phyloP scores from a whole-genome alignment of 1,139 yeast genomes.

The Debaryomyces robertsiae region DNA sequence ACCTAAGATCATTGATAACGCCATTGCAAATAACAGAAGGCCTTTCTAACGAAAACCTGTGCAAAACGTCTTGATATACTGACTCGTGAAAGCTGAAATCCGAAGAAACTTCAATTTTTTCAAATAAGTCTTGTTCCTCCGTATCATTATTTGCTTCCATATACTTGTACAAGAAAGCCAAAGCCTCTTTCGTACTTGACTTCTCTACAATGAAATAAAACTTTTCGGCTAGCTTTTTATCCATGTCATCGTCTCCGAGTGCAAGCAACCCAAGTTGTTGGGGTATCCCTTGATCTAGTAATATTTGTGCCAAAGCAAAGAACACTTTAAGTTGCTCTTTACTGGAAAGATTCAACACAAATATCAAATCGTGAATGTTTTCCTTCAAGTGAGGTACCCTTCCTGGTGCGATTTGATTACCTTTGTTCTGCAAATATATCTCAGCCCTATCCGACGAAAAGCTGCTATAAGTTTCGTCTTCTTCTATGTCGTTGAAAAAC shows the following conservation, averaged over 20 bases:
- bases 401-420: constrained; percentile 44
- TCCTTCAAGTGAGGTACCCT: constrained; percentile 70
- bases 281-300: constrained; percentile 63
- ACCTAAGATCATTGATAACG: constrained; percentile 47
- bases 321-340: constrained; percentile 49
- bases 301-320: constrained; percentile 50
- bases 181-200: constrained; percentile 37
- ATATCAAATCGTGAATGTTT: constrained; percentile 74
- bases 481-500: constrained; percentile 77
- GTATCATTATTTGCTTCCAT: constrained; percentile 30
- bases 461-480: constrained; percentile 55
- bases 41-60: constrained; percentile 40
- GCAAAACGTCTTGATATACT: constrained; percentile 23
- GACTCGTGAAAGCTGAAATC: constrained; percentile 32
- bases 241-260: constrained; percentile 35
- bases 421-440: constrained; percentile 32
- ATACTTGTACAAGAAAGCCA: constrained; percentile 45
- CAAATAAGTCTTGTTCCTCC: constrained; percentile 29
- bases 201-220: constrained; percentile 38
- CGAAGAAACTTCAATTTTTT: constrained; percentile 19
- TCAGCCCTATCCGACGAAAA: constrained; percentile 48
- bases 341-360: constrained; percentile 66
- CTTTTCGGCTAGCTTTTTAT: constrained; percentile 31
- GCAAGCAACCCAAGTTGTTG: constrained; percentile 85
- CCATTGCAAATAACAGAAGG: constrained; percentile 77